Evolutionary conservation across 805 yeast species (phyloP), one percentile per base, ranked within the genome.

Genomic region (Ogataea wickerhamii): DNA sequence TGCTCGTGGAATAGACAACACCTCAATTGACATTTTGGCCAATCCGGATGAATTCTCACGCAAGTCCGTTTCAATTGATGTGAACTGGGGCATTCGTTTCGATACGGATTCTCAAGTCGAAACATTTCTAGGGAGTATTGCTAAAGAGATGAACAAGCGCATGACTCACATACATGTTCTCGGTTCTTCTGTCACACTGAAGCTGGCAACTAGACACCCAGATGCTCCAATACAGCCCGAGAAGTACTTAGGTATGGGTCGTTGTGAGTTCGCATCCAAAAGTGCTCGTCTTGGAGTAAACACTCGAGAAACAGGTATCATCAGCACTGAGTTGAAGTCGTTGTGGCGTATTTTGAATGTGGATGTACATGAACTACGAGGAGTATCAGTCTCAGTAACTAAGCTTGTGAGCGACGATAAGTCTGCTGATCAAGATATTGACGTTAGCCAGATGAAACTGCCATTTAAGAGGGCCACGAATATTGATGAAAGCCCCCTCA

Each of bases 81-180:
- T 91, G 19, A 86, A 87, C 45, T 91, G 87, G 82, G 98, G 96
- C 0, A 84, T 91, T 1, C 56, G 98, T 33, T 83, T 89, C 47
- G 73, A 77, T 22, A 65, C 64, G 1, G 66, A 73, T 21, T 56
- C 60, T 0, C 87, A 91, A 53, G 75, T 82, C 18, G 89, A 82
- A 44, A 47, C 38, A 4, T 93, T 91, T 52, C 53, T 87, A 7
- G 62, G 67, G 24, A 62, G 73, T 14, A 61, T 88, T 33, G 67
- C 82, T 1, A 60, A 62, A 21, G 96, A 87, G 51, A 53, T 93
- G 34, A 63, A 71, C 34, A 44, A 60, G 0, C 67, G 95, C 37
- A 53, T 88, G 38, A 43, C 59, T 2, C 68, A 64, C 13, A 49
- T 77, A 19, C 60, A 68, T 2, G 64, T 72, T 52, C 53, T 64